Evolutionary conservation across 176 grass and related monocot genomes (phyloP), one percentile per base, ranked within the genome.

Genomic region (Triticum dicoccoides): DNA sequence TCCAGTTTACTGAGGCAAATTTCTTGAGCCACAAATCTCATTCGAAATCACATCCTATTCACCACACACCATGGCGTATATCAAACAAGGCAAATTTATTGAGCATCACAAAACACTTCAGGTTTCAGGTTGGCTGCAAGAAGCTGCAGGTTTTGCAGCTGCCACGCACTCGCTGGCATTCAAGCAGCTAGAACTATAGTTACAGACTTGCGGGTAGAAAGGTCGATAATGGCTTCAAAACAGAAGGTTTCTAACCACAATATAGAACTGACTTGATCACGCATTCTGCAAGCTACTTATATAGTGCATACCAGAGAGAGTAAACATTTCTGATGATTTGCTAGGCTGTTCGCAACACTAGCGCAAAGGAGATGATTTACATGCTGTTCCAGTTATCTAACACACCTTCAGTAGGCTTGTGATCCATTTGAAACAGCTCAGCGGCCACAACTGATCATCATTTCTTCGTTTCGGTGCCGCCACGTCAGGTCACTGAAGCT

Each of bases 231-330:
- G 44, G 61, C 38, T 49, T 24, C 20, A 80, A 29, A 66, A 69
- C 2, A 52, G 5, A 84, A 80, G 0, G 27, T 35, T 24, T 58
- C 8, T 23, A 25, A 1, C 33, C 58, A 85, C 15, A 74, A 34
- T 59, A 80, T 68, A 80, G 18, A 59, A 80, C 37, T 1, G 14
- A 45, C 15, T 49, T 59, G 2, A 1, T 34, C 75, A 27, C 14
- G 79, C 12, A 24, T 5, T 87, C 75, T 61, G 59, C 74, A 80
- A 68, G 67, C 89, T 80, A 74, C 65, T 64, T 64, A 83, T 66
- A 34, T 72, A 44, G 20, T 65, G 61, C 64, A 70, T 69, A 87
- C n/a, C 17, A 54, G 3, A 76, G 32, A 73, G 44, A 35, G 34
- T 34, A 83, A 35, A 42, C 42, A 8, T 32, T 27, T 24, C 74